phyloP scores from a whole-genome alignment of 225 moss, liverwort and hornwort genomes.

The Marchantia paleacea region DNA sequence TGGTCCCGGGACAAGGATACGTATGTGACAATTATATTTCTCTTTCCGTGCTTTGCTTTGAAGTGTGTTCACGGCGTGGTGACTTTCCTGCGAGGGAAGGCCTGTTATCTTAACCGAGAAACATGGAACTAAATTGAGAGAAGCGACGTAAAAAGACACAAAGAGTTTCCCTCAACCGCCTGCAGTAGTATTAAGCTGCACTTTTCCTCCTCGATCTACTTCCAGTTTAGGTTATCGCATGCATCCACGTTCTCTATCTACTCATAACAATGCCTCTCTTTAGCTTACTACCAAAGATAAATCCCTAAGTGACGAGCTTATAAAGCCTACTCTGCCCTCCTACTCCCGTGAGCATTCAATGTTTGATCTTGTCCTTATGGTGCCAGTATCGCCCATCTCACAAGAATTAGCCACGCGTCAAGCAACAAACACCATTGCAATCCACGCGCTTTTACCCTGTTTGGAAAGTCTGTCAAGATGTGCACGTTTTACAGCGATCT shows the following conservation, averaged over 20 bases:
- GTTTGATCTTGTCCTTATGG: neutral
- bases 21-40: neutral
- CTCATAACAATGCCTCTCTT: neutral
- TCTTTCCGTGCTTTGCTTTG: neutral
- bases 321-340: neutral
- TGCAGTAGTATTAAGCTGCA: neutral
- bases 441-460: too few species aligned
- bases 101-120: neutral
- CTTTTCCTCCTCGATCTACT: neutral
- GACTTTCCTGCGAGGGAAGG: neutral
- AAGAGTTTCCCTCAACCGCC: neutral
- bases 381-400: neutral
- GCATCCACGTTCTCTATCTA: conserved; percentile 1
- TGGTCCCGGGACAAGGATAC: conserved; percentile 1
- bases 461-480: too few species aligned
- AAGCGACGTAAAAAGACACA: neutral
- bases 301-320: neutral
- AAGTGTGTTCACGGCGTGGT: neutral
- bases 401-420: neutral
- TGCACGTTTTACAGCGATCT: too few species aligned
- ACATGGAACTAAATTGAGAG: neutral
- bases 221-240: neutral
- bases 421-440: too few species aligned
- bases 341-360: neutral
- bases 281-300: neutral